Conservation (phyloP, 2,329 filamentous ascomycete genomes). For the Colletotrichum phormii region DNA sequence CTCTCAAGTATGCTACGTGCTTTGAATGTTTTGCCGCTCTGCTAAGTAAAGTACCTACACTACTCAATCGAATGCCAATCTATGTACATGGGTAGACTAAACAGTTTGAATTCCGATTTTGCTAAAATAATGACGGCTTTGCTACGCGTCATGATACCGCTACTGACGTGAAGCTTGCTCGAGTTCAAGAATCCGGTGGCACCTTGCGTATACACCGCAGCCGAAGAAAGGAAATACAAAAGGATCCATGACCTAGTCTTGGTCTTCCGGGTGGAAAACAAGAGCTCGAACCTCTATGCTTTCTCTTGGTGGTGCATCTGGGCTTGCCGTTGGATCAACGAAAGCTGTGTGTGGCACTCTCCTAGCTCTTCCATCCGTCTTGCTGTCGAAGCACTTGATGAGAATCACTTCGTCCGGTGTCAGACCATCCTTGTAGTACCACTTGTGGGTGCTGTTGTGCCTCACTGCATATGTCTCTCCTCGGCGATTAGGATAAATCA, state of each 20-base stretch:
- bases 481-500: slow-evolving; percentile 63
- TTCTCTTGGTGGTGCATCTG: slow-evolving; percentile 63
- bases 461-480: slow-evolving; percentile 62
- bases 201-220: neutral
- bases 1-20: too few relatives aligned
- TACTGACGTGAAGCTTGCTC: neutral
- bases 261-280: slow-evolving; percentile 61
- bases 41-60: too few relatives aligned
- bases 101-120: too few relatives aligned
- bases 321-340: slow-evolving; percentile 54
- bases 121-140: neutral
- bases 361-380: slow-evolving; percentile 64
- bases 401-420: slow-evolving; percentile 65
- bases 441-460: slow-evolving; percentile 56
- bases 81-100: too few relatives aligned
- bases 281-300: slow-evolving; percentile 68
- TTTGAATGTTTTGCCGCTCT: too few relatives aligned
- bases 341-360: slow-evolving; percentile 69
- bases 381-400: slow-evolving; percentile 72
- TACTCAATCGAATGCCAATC: too few relatives aligned
- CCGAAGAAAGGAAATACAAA: neutral
- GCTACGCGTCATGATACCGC: neutral
- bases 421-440: slow-evolving; percentile 65
- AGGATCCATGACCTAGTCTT: neutral
- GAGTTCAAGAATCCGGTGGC: neutral